Percentiles rank a stretch among this genome's conserved stretches.
Conservation (phyloP, 257 asterid genomes). For the Solanum tarapatanum region DNA sequence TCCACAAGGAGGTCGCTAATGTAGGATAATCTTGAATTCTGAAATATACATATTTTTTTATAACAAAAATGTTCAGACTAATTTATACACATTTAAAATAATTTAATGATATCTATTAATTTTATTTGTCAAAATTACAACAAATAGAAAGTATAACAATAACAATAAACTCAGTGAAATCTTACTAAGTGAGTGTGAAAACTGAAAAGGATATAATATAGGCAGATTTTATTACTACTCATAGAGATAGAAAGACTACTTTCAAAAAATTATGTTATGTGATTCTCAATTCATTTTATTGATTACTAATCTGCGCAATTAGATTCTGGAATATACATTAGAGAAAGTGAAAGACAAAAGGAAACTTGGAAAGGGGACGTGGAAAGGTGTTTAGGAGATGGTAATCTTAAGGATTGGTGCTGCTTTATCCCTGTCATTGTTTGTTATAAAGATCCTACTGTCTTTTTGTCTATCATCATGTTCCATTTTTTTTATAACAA, state of each 20-base stretch:
- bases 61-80: too few relatives aligned
- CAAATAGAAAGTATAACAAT: neutral
- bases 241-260: accelerated
- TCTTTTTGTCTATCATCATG: neutral
- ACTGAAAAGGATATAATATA: too few relatives aligned
- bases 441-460: neutral
- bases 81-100: too few relatives aligned
- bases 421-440: neutral
- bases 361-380: neutral
- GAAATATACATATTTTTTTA: too few relatives aligned
- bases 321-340: neutral
- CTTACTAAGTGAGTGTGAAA: too few relatives aligned
- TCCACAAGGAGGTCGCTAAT: too few relatives aligned
- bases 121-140: neutral
- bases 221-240: too few relatives aligned
- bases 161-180: too few relatives aligned
- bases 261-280: accelerated
- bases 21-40: too few relatives aligned
- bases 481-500: neutral
- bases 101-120: neutral
- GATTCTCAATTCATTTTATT: neutral
- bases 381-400: neutral
- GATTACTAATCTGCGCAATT: neutral
- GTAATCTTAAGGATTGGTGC: neutral
- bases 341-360: neutral